These are phyloP conservation scores for Pythium diclinum DNA, from an alignment of 352 stramenopile genomes.

Conservation along the genomic window DNA sequence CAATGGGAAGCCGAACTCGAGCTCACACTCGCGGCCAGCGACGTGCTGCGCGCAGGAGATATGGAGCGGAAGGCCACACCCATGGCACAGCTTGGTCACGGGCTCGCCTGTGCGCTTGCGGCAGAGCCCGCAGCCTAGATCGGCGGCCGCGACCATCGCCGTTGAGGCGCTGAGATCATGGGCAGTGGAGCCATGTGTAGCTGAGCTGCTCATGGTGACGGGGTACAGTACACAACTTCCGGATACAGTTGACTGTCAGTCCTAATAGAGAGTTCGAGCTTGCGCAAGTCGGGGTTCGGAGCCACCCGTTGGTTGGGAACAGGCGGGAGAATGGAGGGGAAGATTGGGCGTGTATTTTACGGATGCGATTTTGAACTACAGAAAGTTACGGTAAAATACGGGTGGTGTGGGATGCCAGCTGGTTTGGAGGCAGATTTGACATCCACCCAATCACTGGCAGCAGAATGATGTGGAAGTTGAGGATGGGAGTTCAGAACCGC, in stretches of 20 bases:
- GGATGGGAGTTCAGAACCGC: background rate
- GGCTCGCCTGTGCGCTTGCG: slow-evolving; percentile 35
- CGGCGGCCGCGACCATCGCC: slow-evolving; percentile 19
- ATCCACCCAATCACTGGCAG: slow-evolving; percentile 1
- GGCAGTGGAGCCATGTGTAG: background rate
- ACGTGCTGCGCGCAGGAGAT: slow-evolving; percentile 36
- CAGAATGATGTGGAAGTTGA: slow-evolving; percentile 5
- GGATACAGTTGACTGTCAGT: background rate
- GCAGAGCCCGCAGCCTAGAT: slow-evolving; percentile 31
- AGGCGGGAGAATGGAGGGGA: background rate
- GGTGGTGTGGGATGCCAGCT: background rate
- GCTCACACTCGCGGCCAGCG: slow-evolving; percentile 35
- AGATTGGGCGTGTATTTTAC: slow-evolving; percentile 14
- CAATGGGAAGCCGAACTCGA: slow-evolving; percentile 35
- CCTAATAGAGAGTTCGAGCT: slow-evolving; percentile 22
- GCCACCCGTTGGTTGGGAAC: background rate
- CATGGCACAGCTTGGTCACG: slow-evolving; percentile 37
- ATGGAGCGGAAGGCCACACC: slow-evolving; percentile 36
- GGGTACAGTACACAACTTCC: background rate
- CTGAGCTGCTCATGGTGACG: slow-evolving; percentile 6
- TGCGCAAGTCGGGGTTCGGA: slow-evolving; percentile 12
- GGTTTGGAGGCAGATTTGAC: background rate
- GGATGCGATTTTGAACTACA: slow-evolving; percentile 4
- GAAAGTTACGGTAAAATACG: background rate
- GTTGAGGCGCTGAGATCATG: slow-evolving; percentile 12